phyloP scores from a whole-genome alignment of 1,284 basidiomycete genomes.

The Termitomyces sp. region DNA sequence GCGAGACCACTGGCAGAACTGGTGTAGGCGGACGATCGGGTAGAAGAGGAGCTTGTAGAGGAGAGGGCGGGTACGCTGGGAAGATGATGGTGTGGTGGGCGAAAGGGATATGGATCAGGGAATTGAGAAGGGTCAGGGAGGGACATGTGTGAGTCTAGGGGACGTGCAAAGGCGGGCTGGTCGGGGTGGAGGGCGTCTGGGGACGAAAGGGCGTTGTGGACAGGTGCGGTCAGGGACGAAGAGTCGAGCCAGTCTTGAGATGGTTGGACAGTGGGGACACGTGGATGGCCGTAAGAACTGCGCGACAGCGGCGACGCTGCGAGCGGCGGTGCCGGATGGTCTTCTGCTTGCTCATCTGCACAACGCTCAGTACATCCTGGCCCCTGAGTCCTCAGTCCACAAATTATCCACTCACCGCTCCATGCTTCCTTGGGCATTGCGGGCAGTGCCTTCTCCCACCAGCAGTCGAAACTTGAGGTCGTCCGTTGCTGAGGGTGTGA shows the following conservation, averaged over 20 bases:
- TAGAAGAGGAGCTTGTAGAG: constrained; percentile 63
- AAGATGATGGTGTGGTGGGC: constrained; percentile 37
- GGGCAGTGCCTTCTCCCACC: constrained; percentile 26
- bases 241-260: constrained; percentile 22
- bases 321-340: constrained; percentile 25
- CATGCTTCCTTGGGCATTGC: constrained; percentile 21
- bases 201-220: constrained; percentile 8
- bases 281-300: constrained; percentile 23
- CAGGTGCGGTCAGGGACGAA: constrained; percentile 16
- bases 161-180: constrained; percentile 36
- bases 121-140: constrained; percentile 62
- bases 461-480: constrained; percentile 8
- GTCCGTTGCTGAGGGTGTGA: constrained; percentile 7
- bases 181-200: constrained; percentile 13
- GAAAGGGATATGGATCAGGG: constrained; percentile 48
- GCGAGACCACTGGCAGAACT: constrained; percentile 55
- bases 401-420: constrained; percentile 11
- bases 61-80: constrained; percentile 53
- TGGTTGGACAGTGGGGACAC: constrained; percentile 27
- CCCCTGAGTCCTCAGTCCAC: constrained; percentile 1
- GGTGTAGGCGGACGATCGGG: constrained; percentile 73
- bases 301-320: constrained; percentile 30
- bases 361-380: constrained; percentile 4
- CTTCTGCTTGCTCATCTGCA: constrained; percentile 18
- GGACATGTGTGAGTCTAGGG: constrained; percentile 37